These are phyloP conservation scores for Plasmodium malariae DNA, from an alignment of 169 alveolate species.

Conservation along the genomic window DNA sequence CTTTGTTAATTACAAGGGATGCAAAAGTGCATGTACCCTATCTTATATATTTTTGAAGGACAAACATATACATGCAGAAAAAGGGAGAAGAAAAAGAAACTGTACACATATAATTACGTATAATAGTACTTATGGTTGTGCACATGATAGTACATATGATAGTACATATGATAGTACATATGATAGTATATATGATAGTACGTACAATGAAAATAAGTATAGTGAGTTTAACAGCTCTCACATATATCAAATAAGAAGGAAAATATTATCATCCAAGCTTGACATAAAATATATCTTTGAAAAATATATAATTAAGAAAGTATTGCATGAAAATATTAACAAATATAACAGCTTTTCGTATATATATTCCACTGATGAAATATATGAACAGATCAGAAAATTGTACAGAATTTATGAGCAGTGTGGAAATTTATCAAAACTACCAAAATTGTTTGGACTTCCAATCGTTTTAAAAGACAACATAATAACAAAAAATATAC, in stretches of 20 bases:
- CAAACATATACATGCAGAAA: not conserved
- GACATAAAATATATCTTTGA: slow-evolving; percentile 12
- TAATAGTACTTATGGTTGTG: too few relatives aligned
- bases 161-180: too few relatives aligned
- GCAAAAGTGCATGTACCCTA: not conserved
- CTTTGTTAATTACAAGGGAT: too few relatives aligned
- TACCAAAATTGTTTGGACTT: slow-evolving; percentile 63
- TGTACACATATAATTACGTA: not conserved
- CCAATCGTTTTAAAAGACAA: slow-evolving; percentile 60
- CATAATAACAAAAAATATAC: slow-evolving; percentile 31
- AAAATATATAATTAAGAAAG: slow-evolving; percentile 27
- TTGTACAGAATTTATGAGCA: slow-evolving; percentile 32
- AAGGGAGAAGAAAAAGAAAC: not conserved
- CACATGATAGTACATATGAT: too few relatives aligned
- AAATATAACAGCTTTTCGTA: slow-evolving; percentile 57
- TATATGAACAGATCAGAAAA: slow-evolving; percentile 44
- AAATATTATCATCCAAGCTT: slow-evolving; percentile 12
- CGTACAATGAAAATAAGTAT: not conserved
- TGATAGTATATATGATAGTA: too few relatives aligned
- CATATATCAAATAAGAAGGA: slow-evolving; percentile 47
- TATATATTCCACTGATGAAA: slow-evolving; percentile 23
- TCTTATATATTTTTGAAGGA: slow-evolving; percentile 4
- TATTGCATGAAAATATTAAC: slow-evolving; percentile 19
- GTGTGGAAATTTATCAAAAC: slow-evolving; percentile 1
- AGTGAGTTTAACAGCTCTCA: slow-evolving; percentile 29